Base-by-base conservation (phyloP, 352 stramenopile genomes). In the Pythium insidiosum region DNA sequence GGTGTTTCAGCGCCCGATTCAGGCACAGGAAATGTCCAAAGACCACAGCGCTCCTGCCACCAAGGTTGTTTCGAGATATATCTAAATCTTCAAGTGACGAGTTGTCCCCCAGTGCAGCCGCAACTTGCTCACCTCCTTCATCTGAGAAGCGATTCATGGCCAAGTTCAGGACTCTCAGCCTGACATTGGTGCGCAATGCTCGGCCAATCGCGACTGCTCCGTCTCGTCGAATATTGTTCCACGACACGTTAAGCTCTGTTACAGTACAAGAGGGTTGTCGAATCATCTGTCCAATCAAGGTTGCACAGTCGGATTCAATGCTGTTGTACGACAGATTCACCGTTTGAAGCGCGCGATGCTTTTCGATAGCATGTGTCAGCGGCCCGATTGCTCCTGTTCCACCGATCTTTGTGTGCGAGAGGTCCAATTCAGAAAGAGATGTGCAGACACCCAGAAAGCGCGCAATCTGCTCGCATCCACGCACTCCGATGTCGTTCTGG, bases 111-210 rank as follows among this genome's bases (percentile, higher is more conserved):
- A 88, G 36, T 5, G 76, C 68, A 0, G 66, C 63, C 4, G 73
- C 76, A 18, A 88, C 23, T 29, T 81, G 61, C 29, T 86, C 68
- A 12, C 66, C 71, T 25, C 76, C 76, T 24, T 72, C 53, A 38
- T 88, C 76, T 4, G 73, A 61, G 29, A 74, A 84, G 0, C 73
- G 68, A 25, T 88, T 88, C 76, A 88, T 88, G 12, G 73, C 65
- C 29, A 88, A 50, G 1, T 77, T 61, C 5, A 88, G 53, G 3
- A 37, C 62, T 19, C 41, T 43, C 1, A 88, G 38, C 4, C 61
- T 68, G 0, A 52, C 65, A 28, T 86, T 88, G 0, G 63, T 73
- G 4, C 65, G 58, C 45, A 88, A 50, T 3, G 76, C 75, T 1
- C 58, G 58, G 0, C 76, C 76, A 38, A 88, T 65, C 0, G 68